Evolutionary conservation across 352 stramenopile species (phyloP), one percentile per base, ranked within the genome.

Genomic region (Stephanocyclus meneghinianus): DNA sequence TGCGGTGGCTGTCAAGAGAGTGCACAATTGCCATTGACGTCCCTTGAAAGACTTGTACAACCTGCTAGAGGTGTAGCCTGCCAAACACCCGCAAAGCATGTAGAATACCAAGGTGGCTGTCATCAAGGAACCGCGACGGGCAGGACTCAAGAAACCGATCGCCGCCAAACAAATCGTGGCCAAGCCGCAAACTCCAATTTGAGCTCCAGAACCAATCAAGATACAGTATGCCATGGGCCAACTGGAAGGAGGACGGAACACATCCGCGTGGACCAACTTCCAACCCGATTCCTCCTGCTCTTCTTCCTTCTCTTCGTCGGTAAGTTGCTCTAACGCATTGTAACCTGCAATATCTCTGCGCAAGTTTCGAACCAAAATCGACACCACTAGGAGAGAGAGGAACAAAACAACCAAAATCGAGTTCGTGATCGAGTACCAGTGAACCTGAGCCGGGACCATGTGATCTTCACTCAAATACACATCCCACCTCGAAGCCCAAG

Each of bases 351-450:
- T 99, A 87, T 99, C 97, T 62, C 97, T 94, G 73, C 97, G 92
- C 40, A 99, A 90, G 40, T 97, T 98, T 60, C 97, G 95, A 84
- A 99, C 95, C 80, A 99, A 91, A 80, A 99, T 99, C 89, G 98
- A 98, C 44, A 97, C 96, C n/a, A 99, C 96, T 87, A 99, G 96
- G 13, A 97, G 92, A 42, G 95, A 97, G 18, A 99, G 83, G 88
- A 99, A 99, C 40, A 99, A 87, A 47, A 99, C 97, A 37, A 99
- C 98, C 65, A 99, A 91, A 53, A 99, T 95, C 29, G 95, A 98
- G 78, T 99, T 99, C 74, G 98, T 98, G 83, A 99, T 99, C 61
- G 95, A 98, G 90, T 99, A 99, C 98, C 98, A 99, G 90, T 99
- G 98, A 21, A 99, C 97, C 80, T 99, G 95, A 64, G 97, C 94